A percentile compares a stretch with the other conserved stretches of the same genome.
These are phyloP conservation scores for Ramaria rubella DNA, from an alignment of 768 basidiomycete species.

Conservation along the genomic window DNA sequence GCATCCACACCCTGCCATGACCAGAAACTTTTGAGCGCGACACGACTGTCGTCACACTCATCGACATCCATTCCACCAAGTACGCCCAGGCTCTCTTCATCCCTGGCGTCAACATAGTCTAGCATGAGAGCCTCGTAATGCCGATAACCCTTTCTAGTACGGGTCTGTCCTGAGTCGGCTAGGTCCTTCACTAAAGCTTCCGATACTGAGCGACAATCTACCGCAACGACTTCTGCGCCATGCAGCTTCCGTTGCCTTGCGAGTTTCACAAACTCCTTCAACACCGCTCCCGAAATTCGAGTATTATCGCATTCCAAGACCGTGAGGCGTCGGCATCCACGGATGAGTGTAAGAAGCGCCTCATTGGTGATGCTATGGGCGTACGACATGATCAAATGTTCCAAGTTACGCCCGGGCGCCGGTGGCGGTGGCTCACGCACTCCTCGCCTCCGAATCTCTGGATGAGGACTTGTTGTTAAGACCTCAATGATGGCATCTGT, in stretches of 20 bases:
- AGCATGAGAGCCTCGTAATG: slow-evolving; percentile 66
- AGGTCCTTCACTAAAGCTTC: slow-evolving; percentile 62
- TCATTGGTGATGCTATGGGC: slow-evolving; percentile 59
- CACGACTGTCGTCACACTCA: slow-evolving; percentile 67
- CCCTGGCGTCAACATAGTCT: slow-evolving; percentile 62
- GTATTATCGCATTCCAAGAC: slow-evolving; percentile 79
- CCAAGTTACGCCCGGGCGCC: slow-evolving; percentile 59
- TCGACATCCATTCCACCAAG: slow-evolving; percentile 39
- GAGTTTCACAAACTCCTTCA: slow-evolving; percentile 62
- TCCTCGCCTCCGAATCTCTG: slow-evolving; percentile 15
- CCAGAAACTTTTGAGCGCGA: slow-evolving; percentile 80
- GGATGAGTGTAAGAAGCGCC: slow-evolving; percentile 57
- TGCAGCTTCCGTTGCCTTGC: slow-evolving; percentile 39
- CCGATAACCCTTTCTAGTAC: slow-evolving; percentile 70
- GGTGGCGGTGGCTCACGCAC: slow-evolving; percentile 18
- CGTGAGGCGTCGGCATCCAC: slow-evolving; percentile 51
- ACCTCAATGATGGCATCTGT: slow-evolving; percentile 63
- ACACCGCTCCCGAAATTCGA: slow-evolving; percentile 50
- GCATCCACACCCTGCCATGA: slow-evolving; percentile 83
- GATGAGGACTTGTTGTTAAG: slow-evolving; percentile 43
- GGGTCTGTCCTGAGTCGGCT: slow-evolving; percentile 34
- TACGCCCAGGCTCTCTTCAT: slow-evolving; percentile 54
- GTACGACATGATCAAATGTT: slow-evolving; percentile 65
- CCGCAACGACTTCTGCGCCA: slow-evolving; percentile 56
- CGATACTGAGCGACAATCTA: slow-evolving; percentile 69